Base-by-base conservation (phyloP, 176 grass and related monocot species). In the Metroxylon sagu region DNA sequence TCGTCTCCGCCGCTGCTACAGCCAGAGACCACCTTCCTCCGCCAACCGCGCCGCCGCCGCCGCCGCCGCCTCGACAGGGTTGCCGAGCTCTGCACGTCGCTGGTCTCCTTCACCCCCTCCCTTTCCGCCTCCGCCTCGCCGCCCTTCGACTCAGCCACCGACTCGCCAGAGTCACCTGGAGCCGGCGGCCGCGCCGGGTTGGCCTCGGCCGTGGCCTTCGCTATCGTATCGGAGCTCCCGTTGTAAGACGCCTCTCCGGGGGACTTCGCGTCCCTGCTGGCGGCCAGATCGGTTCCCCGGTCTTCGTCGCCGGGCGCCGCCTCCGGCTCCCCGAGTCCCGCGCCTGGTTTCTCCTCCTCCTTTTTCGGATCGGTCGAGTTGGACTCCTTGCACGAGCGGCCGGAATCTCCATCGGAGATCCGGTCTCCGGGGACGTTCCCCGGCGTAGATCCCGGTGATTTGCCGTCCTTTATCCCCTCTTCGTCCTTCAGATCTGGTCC, bases 281-380 rank as follows among this genome's bases (percentile, higher is more conserved):
- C 25, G 10, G 54, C 62, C 16, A 48, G 15, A 64, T 53, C 48
- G 25, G 35, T 2, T 2, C 35, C 12, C 35, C 6, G 52, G 43
- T 6, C 29, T 51, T 2, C 71, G 5, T 4, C 31, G 2, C 14
- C 56, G 16, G 53, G 68, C 39, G 52, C 48, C 52, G 15, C 72
- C 48, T 30, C 60, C 31, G 52, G 2, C 35, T 25, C 16, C 49
- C 14, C 18, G 18, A 27, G 17, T 25, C 18, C 29, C 35, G 5
- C 29, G 7, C 30, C 16, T 8, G 30, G 30, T 48, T 75, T 75
- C 14, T 8, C 72, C 15, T 8, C 72, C 18, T 60, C 66, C 48
- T 57, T 31, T 67, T 88, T 87, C 61, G 73, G 74, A 85, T 90
- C 83, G 77, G 87, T 77, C 12, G 87, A 91, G 87, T 82, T 87